Conservation (phyloP, 1,139 yeast genomes). For the Pichia sp. region DNA sequence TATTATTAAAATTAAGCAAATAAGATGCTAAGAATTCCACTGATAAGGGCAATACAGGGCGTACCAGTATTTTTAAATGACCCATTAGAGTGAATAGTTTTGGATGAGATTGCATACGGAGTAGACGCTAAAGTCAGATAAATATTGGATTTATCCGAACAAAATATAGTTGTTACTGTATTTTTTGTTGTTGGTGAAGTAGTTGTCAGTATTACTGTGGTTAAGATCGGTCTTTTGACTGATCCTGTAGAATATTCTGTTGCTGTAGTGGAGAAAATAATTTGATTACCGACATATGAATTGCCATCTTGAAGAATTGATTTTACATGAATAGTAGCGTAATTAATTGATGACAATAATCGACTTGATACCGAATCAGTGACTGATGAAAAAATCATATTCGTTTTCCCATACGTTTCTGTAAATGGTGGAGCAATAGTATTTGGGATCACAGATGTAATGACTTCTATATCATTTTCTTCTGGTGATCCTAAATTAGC, state of each 20-base stretch:
- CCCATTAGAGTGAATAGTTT: neutral
- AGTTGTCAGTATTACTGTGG: neutral
- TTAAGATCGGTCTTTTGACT: neutral
- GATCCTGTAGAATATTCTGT: neutral
- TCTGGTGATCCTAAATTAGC: constrained; percentile 25
- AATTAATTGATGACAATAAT: neutral
- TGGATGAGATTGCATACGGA: neutral
- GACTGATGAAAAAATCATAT: constrained; percentile 3
- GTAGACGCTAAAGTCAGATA: neutral
- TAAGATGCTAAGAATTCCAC: neutral
- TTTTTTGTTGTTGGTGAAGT: neutral
- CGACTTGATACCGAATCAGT: neutral
- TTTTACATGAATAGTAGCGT: constrained; percentile 1
- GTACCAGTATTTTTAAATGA: neutral
- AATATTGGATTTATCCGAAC: neutral
- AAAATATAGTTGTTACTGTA: neutral
- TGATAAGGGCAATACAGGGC: neutral
- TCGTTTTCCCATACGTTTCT: constrained; percentile 4
- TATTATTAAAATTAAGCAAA: neutral
- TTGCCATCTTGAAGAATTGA: neutral
- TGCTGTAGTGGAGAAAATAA: neutral
- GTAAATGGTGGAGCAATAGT: constrained; percentile 2
- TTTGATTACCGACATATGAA: neutral
- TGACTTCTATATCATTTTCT: constrained; percentile 9
- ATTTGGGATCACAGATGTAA: constrained; percentile 11